Base-by-base conservation (phyloP, 129 eudicot genomes). In the Chrysanthemum seticuspe region DNA sequence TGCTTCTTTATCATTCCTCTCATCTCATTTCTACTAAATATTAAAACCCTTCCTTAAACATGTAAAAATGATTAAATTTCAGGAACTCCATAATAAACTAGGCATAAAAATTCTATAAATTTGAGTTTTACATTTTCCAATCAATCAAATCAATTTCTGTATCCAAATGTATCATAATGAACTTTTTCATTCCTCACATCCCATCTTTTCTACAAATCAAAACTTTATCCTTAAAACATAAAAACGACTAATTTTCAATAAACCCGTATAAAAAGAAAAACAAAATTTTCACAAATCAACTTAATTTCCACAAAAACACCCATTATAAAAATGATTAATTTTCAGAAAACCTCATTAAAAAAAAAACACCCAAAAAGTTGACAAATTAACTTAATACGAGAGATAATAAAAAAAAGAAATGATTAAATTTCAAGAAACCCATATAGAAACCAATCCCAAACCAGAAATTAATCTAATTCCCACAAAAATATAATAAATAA, bases 41-140 rank as follows among this genome's bases (percentile, higher is more conserved):
- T 61, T 16, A 49, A 47, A 48, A 72, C 25, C n/a, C 49, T 61
- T 57, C 50, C 56, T 72, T 45, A 19, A 44, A 44, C 13, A n/a
- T 13, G 56, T 25, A 72, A 36, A 73, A 27, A 61, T 48, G 44
- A 73, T 61, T 61, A 6, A 61, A 45, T 16, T 73, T 73, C 19
- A 61, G 49, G 60, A 40, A 40, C 47, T 0, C 9, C 47, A 7
- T 7, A 40, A 40, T 40, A 40, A 6, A 40, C 9, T 7, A 7
- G 0, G 9, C 47, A 40, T 40, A 40, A 40, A 7, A 40, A 40
- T 40, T 40, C 10, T 40, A 40, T 6, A 5, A 40, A 40, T 5
- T 40, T 40, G 10, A 40, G 8, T 40, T 40, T 40, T 7, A 40
- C 47, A 40, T 40, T 40, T 40, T 40, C 47, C 47, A 40, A 40